Evolutionary conservation across 495 filamentous ascomycete genomes (phyloP).

Genomic region (Astrothelium subdiscretum): DNA sequence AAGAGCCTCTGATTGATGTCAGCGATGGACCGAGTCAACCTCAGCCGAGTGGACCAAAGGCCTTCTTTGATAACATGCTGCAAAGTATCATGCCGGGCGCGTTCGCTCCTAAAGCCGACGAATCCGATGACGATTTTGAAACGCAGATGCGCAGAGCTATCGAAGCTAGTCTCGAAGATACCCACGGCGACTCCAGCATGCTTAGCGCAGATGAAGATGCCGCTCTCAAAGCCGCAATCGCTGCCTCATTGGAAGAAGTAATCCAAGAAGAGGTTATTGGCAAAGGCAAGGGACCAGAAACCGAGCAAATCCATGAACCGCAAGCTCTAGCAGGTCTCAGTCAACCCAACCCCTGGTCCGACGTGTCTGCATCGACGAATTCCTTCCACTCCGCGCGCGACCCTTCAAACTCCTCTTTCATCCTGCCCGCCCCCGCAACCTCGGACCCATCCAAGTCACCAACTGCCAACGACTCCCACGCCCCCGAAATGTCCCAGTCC

Average conservation of each 20-base stretch:
- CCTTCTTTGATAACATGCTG: not conserved
- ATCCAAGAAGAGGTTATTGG: not conserved
- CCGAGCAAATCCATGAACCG: not conserved
- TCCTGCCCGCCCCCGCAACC: not conserved
- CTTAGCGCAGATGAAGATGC: not conserved
- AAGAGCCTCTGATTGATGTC: not conserved
- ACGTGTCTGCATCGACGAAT: not conserved
- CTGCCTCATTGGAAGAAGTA: not conserved
- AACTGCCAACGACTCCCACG: not conserved
- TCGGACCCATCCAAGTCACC: not conserved
- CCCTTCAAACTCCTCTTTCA: not conserved
- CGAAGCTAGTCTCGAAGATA: not conserved
- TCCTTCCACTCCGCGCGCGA: not conserved
- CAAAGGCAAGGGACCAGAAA: not conserved
- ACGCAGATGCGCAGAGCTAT: not conserved
- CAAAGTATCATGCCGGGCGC: not conserved
- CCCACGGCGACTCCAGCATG: not conserved
- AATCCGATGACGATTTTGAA: not conserved
- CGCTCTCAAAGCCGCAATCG: slow-evolving; percentile 2
- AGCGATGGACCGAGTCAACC: not conserved
- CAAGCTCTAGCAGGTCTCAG: not conserved
- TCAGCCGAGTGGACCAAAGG: not conserved
- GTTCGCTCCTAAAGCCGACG: not conserved
- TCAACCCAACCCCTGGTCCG: not conserved
- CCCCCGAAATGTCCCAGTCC: not conserved